Conservation (phyloP, 306 rosid genomes). For the Gastrolobium bilobum region DNA sequence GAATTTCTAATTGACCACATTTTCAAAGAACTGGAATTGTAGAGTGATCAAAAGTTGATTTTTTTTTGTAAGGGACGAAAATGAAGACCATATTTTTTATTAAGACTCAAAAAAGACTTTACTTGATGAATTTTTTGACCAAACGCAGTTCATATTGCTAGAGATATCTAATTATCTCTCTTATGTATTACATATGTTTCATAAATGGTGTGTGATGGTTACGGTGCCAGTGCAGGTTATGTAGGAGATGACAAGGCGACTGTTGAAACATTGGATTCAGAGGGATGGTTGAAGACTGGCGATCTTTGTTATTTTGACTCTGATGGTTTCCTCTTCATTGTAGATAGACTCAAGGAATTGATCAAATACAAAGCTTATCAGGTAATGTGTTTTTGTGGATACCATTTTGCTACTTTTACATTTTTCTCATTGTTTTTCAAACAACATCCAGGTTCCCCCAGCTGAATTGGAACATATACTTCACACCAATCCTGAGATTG, state of each 20-base stretch:
- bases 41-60: too few relatives aligned
- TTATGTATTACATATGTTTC: neutral
- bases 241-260: constrained; percentile 86
- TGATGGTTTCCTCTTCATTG: constrained; percentile 79
- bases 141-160: neutral
- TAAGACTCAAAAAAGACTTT: too few relatives aligned
- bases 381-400: constrained; percentile 56
- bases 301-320: constrained; percentile 96
- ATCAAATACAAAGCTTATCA: constrained; percentile 95
- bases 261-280: constrained; percentile 79
- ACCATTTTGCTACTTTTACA: neutral
- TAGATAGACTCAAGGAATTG: constrained; percentile 92
- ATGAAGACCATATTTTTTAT: too few relatives aligned
- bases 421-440: constrained; percentile 29
- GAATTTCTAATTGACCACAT: too few relatives aligned
- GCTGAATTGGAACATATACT: constrained; percentile 89
- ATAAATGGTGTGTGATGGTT: constrained; percentile 26
- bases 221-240: constrained; percentile 67
- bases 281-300: constrained; percentile 93
- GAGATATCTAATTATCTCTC: neutral
- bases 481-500: constrained; percentile 73
- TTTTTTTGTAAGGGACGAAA: too few relatives aligned
- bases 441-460: constrained; percentile 84
- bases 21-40: too few relatives aligned
- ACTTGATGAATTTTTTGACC: too few relatives aligned